Evolutionary conservation across 2,329 filamentous ascomycete genomes (phyloP), one percentile per base, ranked within the genome.

Genomic region (Pseudocercospora pini-densiflorae): DNA sequence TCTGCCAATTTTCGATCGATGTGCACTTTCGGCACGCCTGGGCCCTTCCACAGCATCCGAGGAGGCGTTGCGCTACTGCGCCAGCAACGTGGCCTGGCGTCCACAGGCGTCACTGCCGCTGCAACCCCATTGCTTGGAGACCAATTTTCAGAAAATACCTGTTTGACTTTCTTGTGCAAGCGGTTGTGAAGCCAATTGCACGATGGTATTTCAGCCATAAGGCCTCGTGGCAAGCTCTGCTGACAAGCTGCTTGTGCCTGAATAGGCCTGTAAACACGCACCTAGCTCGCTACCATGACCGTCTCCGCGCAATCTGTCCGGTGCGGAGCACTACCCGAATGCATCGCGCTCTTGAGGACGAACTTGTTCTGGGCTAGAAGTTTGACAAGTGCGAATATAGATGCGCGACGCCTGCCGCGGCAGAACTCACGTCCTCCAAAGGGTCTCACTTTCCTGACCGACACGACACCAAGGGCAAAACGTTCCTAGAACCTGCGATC

Each of bases 61-160:
- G 23, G 51, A 55, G 51, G 27, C 51, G 21, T 55, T 55, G 16
- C 23, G 16, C 24, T 55, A 55, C 23, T 31, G 51, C 51, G 5
- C 7, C 51, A 55, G 23, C 23, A 55, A 33, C 51, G 51, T 55
- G 51, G 21, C 24, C 23, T 55, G 24, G 51, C 51, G 51, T 55
- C 51, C 51, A 27, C 40, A 27, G 51, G 51, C 51, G 51, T 55
- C 51, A 55, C 51, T n/a, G 23, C 51, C 51, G 51, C 51, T 55
- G 16, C 27, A 10, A 54, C 12, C 51, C 51, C 16, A 54, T 54
- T 31, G 51, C 51, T 55, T 33, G 51, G 24, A 31, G 8, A n/a
- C 8, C 4, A 16, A 16, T 14, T n/a, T 31, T 27, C 7, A 27
- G 27, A 31, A 54, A 31, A 55, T 55, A 55, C 51, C 16, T 55